A percentile compares a stretch with the other conserved stretches of the same genome.
phyloP scores from a whole-genome alignment of 1,284 basidiomycete genomes.

The Singerocomus inundabilis region DNA sequence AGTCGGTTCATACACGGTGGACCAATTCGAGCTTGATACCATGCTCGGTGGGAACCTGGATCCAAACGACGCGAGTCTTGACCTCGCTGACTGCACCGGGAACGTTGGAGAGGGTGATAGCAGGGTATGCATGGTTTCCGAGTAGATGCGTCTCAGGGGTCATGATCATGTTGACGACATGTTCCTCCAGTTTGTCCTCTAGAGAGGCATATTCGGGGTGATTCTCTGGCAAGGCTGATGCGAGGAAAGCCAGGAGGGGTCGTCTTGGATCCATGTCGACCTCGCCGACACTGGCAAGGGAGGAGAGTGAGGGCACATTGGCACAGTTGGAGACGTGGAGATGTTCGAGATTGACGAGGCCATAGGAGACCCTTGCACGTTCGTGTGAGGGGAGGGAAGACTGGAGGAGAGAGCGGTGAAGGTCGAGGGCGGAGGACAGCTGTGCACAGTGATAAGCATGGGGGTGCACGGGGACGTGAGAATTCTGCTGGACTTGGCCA shows the following conservation, averaged over 20 bases:
- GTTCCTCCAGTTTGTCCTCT: slow-evolving; percentile 46
- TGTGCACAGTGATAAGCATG: slow-evolving; percentile 58
- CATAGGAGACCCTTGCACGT: slow-evolving; percentile 16
- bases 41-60: slow-evolving; percentile 63
- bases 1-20: slow-evolving; percentile 24
- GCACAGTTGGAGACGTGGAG: slow-evolving; percentile 58
- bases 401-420: slow-evolving; percentile 20
- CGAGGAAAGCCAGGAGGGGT: slow-evolving; percentile 72
- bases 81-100: slow-evolving; percentile 73
- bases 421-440: slow-evolving; percentile 36
- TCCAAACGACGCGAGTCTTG: slow-evolving; percentile 67
- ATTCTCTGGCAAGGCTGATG: slow-evolving; percentile 59
- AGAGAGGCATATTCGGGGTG: slow-evolving; percentile 52
- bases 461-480: slow-evolving; percentile 42
- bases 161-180: slow-evolving; percentile 51
- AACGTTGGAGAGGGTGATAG: slow-evolving; percentile 42
- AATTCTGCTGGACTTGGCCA: slow-evolving; percentile 43
- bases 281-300: neutral
- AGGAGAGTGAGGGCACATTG: slow-evolving; percentile 34
- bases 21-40: slow-evolving; percentile 61
- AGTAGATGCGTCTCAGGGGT: slow-evolving; percentile 50
- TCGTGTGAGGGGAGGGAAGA: slow-evolving; percentile 11
- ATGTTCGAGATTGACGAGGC: slow-evolving; percentile 39
- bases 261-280: slow-evolving; percentile 34
- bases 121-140: slow-evolving; percentile 43